These are phyloP conservation scores for Ophiostoma populinum DNA, from an alignment of 2,329 filamentous ascomycete species.

Conservation along the genomic window DNA sequence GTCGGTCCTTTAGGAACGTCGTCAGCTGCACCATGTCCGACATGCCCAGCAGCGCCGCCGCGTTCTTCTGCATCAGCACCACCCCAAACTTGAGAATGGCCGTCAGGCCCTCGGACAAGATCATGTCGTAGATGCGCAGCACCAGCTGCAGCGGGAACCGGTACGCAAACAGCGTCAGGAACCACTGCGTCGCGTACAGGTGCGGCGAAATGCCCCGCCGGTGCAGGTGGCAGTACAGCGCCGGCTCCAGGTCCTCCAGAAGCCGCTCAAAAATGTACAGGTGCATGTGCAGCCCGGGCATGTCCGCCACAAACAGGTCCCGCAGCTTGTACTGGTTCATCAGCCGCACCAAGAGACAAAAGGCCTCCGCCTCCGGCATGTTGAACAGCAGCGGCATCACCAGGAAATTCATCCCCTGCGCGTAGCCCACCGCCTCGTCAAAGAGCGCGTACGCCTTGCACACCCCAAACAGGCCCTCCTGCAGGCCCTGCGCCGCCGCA, in stretches of 20 bases:
- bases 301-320: slow-evolving; percentile 86
- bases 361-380: slow-evolving; percentile 95
- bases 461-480: slow-evolving; percentile 85
- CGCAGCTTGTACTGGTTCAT: slow-evolving; percentile 95
- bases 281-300: slow-evolving; percentile 87
- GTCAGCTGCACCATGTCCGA: slow-evolving; percentile 84
- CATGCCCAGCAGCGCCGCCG: slow-evolving; percentile 58
- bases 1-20: slow-evolving; percentile 75
- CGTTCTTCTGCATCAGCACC: slow-evolving; percentile 91
- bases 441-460: slow-evolving; percentile 97
- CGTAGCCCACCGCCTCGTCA: slow-evolving; percentile 87
- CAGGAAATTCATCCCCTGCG: slow-evolving; percentile 97
- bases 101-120: slow-evolving; percentile 80
- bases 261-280: slow-evolving; percentile 91
- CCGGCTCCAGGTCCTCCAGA: slow-evolving; percentile 84
- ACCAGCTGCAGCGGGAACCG: slow-evolving; percentile 93
- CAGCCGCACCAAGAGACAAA: slow-evolving; percentile 75
- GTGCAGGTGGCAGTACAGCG: slow-evolving; percentile 84
- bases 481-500: slow-evolving; percentile 73
- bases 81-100: slow-evolving; percentile 91
- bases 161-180: slow-evolving; percentile 95
- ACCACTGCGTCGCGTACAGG: slow-evolving; percentile 97
- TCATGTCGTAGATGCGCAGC: slow-evolving; percentile 88
- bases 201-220: slow-evolving; percentile 76
- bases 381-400: slow-evolving; percentile 95